Conservation (phyloP, 2,329 filamentous ascomycete species). For the Aplosporella prunicola region DNA sequence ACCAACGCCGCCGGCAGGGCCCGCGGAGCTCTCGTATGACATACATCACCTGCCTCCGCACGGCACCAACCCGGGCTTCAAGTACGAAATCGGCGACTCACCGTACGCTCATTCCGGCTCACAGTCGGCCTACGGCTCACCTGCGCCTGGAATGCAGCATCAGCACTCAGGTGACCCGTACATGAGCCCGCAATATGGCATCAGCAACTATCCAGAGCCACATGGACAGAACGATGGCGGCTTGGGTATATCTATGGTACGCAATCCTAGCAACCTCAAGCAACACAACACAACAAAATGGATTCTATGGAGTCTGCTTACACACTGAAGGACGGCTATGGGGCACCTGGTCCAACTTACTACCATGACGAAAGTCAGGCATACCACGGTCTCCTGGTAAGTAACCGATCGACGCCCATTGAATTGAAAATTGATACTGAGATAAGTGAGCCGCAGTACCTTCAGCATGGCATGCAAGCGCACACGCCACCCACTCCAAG, state of each 20-base stretch:
- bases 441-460: conserved; percentile 14
- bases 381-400: conserved; percentile 20
- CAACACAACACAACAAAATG: neutral
- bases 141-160: conserved; percentile 19
- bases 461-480: conserved; percentile 22
- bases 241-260: conserved; percentile 11
- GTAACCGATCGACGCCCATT: no score
- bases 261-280: neutral
- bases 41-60: conserved; percentile 35
- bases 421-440: no score
- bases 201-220: conserved; percentile 15
- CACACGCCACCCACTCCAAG: conserved; percentile 35
- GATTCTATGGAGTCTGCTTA: neutral
- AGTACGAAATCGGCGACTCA: conserved; percentile 25
- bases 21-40: conserved; percentile 25
- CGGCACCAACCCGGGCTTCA: conserved; percentile 27
- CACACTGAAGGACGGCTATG: conserved; percentile 24
- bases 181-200: conserved; percentile 16
- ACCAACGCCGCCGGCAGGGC: conserved; percentile 26
- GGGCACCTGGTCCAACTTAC: conserved; percentile 17
- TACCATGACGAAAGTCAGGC: conserved; percentile 19
- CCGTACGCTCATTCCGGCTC: conserved; percentile 4
- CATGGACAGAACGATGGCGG: conserved; percentile 16
- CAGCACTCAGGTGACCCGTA: conserved; percentile 16
- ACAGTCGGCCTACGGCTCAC: conserved; percentile 21